These are phyloP conservation scores for Erodium maritimum DNA, from an alignment of 345 rosid genomes.

Conservation along the genomic window DNA sequence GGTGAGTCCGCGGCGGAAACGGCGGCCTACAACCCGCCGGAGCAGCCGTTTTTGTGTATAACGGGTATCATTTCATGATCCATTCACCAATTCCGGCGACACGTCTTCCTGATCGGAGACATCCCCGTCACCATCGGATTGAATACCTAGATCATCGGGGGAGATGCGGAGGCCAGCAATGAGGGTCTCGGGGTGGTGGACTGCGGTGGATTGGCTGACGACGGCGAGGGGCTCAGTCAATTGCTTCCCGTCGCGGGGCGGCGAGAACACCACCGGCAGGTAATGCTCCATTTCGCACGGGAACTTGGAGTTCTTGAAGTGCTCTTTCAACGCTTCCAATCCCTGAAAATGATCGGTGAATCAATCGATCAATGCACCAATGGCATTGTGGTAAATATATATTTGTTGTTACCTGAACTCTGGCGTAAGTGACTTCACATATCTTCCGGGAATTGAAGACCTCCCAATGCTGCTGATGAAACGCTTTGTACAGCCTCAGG, in stretches of 20 bases:
- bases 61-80: too few relatives aligned
- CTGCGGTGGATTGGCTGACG: slow-evolving; percentile 17
- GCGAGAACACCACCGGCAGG: slow-evolving; percentile 72
- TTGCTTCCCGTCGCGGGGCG: slow-evolving; percentile 66
- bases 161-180: neutral
- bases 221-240: slow-evolving; percentile 42
- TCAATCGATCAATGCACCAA: too few relatives aligned
- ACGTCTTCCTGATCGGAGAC: too few relatives aligned
- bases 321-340: slow-evolving; percentile 65
- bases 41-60: too few relatives aligned
- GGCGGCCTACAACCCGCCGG: too few relatives aligned
- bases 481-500: slow-evolving; percentile 64
- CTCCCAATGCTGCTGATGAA: slow-evolving; percentile 72
- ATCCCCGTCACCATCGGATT: too few relatives aligned
- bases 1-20: too few relatives aligned
- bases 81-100: too few relatives aligned
- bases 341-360: slow-evolving; percentile 47
- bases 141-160: neutral
- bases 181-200: too few relatives aligned
- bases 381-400: neutral
- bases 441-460: slow-evolving; percentile 66
- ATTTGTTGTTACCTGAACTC: slow-evolving; percentile 54
- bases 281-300: slow-evolving; percentile 57
- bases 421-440: slow-evolving; percentile 81
- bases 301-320: slow-evolving; percentile 70